Percentiles rank a stretch among this genome's conserved stretches.
phyloP scores from a whole-genome alignment of 345 rosid species.

The Mercurialis annua region DNA sequence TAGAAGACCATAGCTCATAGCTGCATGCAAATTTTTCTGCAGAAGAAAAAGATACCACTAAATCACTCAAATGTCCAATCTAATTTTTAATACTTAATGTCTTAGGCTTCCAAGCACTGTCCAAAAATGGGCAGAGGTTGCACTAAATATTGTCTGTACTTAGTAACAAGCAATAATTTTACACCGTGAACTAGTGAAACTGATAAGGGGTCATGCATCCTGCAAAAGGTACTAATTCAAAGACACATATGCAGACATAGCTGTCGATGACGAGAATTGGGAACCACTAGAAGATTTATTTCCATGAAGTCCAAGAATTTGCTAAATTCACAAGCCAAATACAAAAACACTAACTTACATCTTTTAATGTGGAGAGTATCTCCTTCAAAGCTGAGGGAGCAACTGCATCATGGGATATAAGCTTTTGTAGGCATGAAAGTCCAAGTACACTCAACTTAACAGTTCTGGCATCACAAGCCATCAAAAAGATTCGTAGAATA shows the following conservation, averaged over 20 bases:
- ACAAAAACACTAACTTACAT: conserved; percentile 48
- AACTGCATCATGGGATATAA: conserved; percentile 93
- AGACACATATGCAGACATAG: too few relatives aligned
- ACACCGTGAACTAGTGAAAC: not conserved
- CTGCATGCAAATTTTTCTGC: not conserved
- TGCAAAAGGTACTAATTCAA: not conserved
- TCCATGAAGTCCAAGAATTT: not conserved
- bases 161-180: not conserved
- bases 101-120: not conserved
- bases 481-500: conserved; percentile 73
- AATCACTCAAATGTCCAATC: not conserved
- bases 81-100: not conserved
- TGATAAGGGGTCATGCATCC: not conserved
- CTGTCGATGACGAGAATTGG: not conserved
- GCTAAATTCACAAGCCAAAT: conserved; percentile 2
- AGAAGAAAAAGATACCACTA: not conserved
- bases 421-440: conserved; percentile 91
- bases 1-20: not conserved
- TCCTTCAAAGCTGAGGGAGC: conserved; percentile 75
- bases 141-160: not conserved
- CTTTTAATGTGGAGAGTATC: conserved; percentile 76
- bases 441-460: conserved; percentile 91
- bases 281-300: not conserved
- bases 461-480: conserved; percentile 89
- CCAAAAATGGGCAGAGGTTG: not conserved